A percentile compares a stretch with the other conserved stretches of the same genome.
Conservation (phyloP, 768 basidiomycete genomes). For the Crassisporium funariophilum region DNA sequence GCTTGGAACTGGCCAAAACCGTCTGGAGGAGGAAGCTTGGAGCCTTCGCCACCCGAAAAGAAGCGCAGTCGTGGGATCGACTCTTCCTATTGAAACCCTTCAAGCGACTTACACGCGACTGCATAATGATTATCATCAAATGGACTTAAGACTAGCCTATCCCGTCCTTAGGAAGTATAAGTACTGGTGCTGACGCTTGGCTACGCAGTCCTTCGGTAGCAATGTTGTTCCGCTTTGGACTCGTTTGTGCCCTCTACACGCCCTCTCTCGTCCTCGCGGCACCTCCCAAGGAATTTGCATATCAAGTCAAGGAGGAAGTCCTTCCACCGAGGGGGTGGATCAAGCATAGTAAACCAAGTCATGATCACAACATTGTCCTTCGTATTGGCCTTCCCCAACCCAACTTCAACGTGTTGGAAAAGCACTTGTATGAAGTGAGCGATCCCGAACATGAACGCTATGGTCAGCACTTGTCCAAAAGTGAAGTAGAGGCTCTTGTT, state of each 20-base stretch:
- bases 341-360: constrained; percentile 38
- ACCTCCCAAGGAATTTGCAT: constrained; percentile 20
- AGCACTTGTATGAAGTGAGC: constrained; percentile 58
- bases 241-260: constrained; percentile 20
- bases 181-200: background rate
- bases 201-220: background rate
- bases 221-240: constrained; percentile 17
- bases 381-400: constrained; percentile 60
- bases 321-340: constrained; percentile 45
- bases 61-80: too few species aligned
- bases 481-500: constrained; percentile 63
- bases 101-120: too few species aligned
- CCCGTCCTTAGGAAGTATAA: too few species aligned
- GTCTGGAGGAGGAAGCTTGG: too few species aligned
- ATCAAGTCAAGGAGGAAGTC: constrained; percentile 50
- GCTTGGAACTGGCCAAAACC: too few species aligned
- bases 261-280: constrained; percentile 22
- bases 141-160: too few species aligned
- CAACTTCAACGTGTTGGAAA: constrained; percentile 50
- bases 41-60: too few species aligned
- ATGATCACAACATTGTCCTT: constrained; percentile 50
- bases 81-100: too few species aligned
- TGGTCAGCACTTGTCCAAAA: constrained; percentile 61
- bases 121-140: too few species aligned
- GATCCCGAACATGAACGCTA: constrained; percentile 57